A percentile compares a stretch with the other conserved stretches of the same genome.
Conservation (phyloP, 805 yeast genomes). For the Candida corydali region DNA sequence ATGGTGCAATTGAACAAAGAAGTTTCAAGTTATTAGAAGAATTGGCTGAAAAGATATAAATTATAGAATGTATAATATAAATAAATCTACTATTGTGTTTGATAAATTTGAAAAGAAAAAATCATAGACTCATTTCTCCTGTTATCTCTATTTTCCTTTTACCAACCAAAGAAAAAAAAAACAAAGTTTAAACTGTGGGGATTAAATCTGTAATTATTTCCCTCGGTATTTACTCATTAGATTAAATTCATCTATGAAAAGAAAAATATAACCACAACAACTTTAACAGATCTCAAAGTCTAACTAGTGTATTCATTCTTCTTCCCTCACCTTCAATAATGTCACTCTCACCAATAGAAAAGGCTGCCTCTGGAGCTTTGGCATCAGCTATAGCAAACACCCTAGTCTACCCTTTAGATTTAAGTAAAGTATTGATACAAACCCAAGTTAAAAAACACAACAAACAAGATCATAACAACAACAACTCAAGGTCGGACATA, state of each 20-base stretch:
- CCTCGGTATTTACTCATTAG: neutral
- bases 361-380: constrained; percentile 77
- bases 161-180: no score
- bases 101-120: no score
- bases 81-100: constrained; percentile 8
- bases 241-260: neutral
- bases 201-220: neutral
- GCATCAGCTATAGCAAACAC: constrained; percentile 80
- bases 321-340: no score
- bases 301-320: no score
- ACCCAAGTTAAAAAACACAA: constrained; percentile 48
- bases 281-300: neutral
- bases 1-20: constrained; percentile 88
- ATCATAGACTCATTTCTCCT: no score
- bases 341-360: constrained; percentile 65
- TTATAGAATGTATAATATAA: neutral
- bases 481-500: constrained; percentile 1
- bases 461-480: no score
- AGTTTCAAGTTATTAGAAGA: constrained; percentile 74
- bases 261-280: neutral
- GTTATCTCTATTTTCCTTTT: no score
- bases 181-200: neutral
- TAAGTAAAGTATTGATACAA: constrained; percentile 73
- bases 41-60: constrained; percentile 56
- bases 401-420: constrained; percentile 75